Evolutionary conservation across 2,329 filamentous ascomycete species (phyloP), one percentile per base, ranked within the genome.

Genomic region (Xylaria sp.): DNA sequence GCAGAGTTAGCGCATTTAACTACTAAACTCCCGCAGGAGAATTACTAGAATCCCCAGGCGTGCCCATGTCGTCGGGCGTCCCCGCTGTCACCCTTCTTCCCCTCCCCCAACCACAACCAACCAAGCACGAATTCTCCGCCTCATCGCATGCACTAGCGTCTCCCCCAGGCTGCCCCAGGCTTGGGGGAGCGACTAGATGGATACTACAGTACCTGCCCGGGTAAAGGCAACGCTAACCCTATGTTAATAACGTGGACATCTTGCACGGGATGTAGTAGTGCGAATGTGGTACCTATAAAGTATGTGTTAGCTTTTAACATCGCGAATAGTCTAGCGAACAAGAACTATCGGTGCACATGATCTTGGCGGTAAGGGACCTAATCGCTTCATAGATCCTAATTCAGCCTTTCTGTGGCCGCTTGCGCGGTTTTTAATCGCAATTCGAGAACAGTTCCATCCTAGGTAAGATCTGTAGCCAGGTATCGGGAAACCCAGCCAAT

Each of bases 41-140:
- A 46, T n/a, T 46, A n/a, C 41, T 15, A 18, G 15, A 3, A 18
- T 46, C 18, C 13, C 18, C 18, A 52, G 49, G 3, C n/a, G n/a
- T n/a, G n/a, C n/a, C 56, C 63, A 39, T 23, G 10, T 51, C 13
- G 39, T 46, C 52, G 59, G 60, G 39, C 39, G 55, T 51, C 56
- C 62, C 62, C 49, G 56, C 55, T 15, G n/a, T 58, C 51, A 51
- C 49, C 46, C 39, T 12, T 12, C 31, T 12, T 20, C 31, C 51
- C 51, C 51, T 25, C 12, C 13, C 41, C 12, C 13, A 43, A 43
- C 10, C 41, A 36, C 10, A 13, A 41, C 23, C 9, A 49, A 36
- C 33, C 25, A 39, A 12, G 52, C 55, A 48, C 20, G 13, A 31
- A 31, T 52, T 52, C 49, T 52, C 49, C 49, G 49, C 49, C 15